Evolutionary conservation across 805 yeast species (phyloP).

Genomic region (Yamadazyma olivae): DNA sequence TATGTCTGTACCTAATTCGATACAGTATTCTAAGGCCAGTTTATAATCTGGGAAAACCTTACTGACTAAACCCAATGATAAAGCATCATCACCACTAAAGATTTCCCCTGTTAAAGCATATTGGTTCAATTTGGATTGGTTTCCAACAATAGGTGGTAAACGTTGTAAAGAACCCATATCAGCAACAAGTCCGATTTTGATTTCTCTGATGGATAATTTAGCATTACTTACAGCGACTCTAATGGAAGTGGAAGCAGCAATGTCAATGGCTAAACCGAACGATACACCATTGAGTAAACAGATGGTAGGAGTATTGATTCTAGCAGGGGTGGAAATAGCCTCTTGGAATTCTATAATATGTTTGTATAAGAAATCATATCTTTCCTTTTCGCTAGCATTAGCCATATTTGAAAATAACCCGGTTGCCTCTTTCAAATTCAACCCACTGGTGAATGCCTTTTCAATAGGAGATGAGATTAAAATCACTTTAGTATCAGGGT

Average conservation of each 20-base stretch:
- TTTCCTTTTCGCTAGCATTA: conserved; percentile 10
- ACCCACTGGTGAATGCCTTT: conserved; percentile 60
- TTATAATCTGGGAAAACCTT: conserved; percentile 43
- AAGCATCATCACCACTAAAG: conserved; percentile 56
- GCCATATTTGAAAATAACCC: neutral
- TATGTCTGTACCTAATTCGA: conserved; percentile 47
- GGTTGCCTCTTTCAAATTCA: conserved; percentile 48
- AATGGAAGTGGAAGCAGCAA: conserved; percentile 55
- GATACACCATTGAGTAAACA: conserved; percentile 62
- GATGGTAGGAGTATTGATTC: conserved; percentile 59
- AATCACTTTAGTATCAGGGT: conserved; percentile 47
- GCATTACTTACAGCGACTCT: conserved; percentile 54
- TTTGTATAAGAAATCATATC: conserved; percentile 20
- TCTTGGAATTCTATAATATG: conserved; percentile 58
- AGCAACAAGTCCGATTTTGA: conserved; percentile 71
- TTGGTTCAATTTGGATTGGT: conserved; percentile 57
- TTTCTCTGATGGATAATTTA: conserved; percentile 60
- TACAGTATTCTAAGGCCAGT: conserved; percentile 48
- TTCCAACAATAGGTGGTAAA: conserved; percentile 50
- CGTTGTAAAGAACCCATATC: conserved; percentile 79
- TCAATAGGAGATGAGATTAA: conserved; percentile 55
- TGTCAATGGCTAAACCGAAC: conserved; percentile 68
- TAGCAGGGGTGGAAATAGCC: conserved; percentile 46
- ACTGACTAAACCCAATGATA: conserved; percentile 52
- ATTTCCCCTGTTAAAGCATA: conserved; percentile 59